phyloP scores from a whole-genome alignment of 257 asterid genomes.

The Solanum sparsipilum region DNA sequence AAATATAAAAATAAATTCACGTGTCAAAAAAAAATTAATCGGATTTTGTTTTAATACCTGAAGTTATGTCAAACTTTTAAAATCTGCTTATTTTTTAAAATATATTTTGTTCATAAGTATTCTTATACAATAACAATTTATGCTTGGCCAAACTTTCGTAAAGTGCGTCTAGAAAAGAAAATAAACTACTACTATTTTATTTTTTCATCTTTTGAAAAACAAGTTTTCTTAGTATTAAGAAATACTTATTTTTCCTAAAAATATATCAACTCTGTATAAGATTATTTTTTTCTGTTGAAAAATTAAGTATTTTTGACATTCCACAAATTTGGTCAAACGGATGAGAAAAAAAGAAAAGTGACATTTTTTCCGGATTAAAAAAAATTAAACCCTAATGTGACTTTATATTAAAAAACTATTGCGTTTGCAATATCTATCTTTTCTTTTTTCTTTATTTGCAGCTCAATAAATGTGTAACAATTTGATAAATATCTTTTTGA shows the following conservation, averaged over 20 bases:
- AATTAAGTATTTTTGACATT: background rate
- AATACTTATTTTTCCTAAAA: background rate
- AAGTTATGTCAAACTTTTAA: background rate
- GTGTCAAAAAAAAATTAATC: background rate
- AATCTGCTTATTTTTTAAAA: background rate
- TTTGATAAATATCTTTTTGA: background rate
- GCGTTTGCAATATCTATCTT: background rate
- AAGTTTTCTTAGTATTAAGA: background rate
- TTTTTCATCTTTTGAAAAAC: background rate
- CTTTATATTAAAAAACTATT: too few relatives aligned
- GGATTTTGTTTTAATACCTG: background rate
- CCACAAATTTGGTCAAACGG: background rate
- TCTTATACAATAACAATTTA: background rate
- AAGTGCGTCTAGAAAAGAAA: background rate
- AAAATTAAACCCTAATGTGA: background rate
- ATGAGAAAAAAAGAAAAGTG: background rate
- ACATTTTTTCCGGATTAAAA: background rate
- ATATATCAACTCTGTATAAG: background rate
- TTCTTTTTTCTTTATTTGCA: background rate
- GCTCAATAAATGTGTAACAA: background rate
- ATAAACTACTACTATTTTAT: background rate
- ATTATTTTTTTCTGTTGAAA: background rate
- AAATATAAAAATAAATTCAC: background rate
- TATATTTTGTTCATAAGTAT: background rate
- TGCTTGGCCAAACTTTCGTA: background rate